Evolutionary conservation across 1,139 yeast species (phyloP).

Genomic region (Geotrichum cucujoidarum): DNA sequence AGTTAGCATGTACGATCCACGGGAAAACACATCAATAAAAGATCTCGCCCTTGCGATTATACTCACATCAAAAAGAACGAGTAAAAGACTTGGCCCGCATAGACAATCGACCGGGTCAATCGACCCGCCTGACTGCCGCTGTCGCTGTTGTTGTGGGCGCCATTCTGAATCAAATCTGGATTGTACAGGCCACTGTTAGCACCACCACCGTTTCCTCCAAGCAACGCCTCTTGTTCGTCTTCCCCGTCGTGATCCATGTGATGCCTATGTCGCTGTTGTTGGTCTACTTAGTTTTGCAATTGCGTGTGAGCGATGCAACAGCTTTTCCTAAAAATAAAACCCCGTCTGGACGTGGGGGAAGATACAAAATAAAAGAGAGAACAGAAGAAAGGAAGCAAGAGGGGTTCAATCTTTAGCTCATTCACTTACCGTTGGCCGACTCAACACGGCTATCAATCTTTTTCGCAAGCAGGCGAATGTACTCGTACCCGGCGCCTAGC

Average conservation of each 20-base stretch:
- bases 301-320: too few relatives aligned
- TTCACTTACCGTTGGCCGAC: too few relatives aligned
- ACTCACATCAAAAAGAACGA: constrained; percentile 64
- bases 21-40: too few relatives aligned
- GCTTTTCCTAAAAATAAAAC: too few relatives aligned
- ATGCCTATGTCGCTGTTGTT: too few relatives aligned
- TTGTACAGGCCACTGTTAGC: neutral
- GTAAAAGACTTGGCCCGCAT: constrained; percentile 71
- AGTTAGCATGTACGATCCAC: too few relatives aligned
- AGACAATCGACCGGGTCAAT: constrained; percentile 39
- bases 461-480: constrained; percentile 41
- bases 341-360: too few relatives aligned
- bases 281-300: too few relatives aligned
- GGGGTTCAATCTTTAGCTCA: neutral
- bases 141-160: neutral
- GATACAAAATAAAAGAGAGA: too few relatives aligned
- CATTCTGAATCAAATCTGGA: neutral
- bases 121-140: too few relatives aligned
- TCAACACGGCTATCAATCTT: constrained; percentile 24
- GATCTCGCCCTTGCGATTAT: constrained; percentile 1
- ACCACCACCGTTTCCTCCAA: constrained; percentile 3
- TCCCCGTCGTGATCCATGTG: too few relatives aligned
- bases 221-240: constrained; percentile 3
- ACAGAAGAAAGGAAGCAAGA: neutral
- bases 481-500: constrained; percentile 60